These are phyloP conservation scores for Suhomyces ambrosiae DNA, from an alignment of 1,139 yeast species.

Conservation along the genomic window DNA sequence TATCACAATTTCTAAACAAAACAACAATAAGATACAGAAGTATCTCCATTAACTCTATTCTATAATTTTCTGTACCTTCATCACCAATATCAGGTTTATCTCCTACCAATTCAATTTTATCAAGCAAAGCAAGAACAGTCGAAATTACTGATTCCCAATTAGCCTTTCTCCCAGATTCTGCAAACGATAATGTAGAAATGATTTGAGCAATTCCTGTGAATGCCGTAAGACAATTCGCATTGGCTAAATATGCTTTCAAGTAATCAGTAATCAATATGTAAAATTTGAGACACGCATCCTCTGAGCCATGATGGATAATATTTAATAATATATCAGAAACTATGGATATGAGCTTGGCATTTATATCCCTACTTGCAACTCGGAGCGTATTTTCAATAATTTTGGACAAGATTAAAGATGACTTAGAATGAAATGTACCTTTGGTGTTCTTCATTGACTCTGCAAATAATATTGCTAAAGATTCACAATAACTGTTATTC, in stretches of 20 bases:
- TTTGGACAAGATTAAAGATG: conserved; percentile 50
- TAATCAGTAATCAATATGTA: conserved; percentile 38
- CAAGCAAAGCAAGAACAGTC: conserved; percentile 18
- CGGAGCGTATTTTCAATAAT: conserved; percentile 42
- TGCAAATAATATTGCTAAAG: conserved; percentile 63
- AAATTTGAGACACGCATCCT: conserved; percentile 53
- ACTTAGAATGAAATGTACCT: conserved; percentile 73
- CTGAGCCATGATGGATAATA: conserved; percentile 63
- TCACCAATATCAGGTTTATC: neutral
- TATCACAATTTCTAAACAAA: conserved; percentile 60
- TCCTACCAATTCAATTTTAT: conserved; percentile 9
- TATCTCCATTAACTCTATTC: conserved; percentile 32
- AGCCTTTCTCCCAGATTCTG: conserved; percentile 67
- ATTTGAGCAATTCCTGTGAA: conserved; percentile 5
- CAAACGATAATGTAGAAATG: conserved; percentile 50
- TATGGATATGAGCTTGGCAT: conserved; percentile 40
- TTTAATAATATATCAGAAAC: conserved; percentile 61
- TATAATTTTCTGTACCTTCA: conserved; percentile 1
- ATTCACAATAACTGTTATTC: conserved; percentile 50
- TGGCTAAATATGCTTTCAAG: conserved; percentile 15
- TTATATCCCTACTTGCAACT: conserved; percentile 17
- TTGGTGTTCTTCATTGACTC: conserved; percentile 77
- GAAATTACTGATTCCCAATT: conserved; percentile 41
- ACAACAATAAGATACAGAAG: conserved; percentile 47
- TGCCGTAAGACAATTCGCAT: neutral